These are phyloP conservation scores for Xerophyta viscosa DNA, from an alignment of 106 monocot species.

Conservation along the genomic window DNA sequence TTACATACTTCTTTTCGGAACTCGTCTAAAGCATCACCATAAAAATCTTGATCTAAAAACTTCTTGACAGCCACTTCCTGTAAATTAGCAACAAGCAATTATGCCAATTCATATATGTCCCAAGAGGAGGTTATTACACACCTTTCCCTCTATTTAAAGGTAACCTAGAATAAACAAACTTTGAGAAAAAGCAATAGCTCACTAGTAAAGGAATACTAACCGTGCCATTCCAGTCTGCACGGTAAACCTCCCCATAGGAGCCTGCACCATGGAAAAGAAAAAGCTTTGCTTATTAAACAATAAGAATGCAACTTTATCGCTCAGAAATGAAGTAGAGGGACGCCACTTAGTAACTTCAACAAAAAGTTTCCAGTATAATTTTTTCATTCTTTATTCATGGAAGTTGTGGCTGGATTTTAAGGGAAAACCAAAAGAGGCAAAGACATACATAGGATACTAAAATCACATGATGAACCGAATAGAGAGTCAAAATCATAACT, in stretches of 20 bases:
- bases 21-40: slow-evolving; percentile 95
- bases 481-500: no score
- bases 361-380: no score
- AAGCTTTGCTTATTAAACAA: slow-evolving; percentile 8
- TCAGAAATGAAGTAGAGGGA: no score
- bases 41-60: slow-evolving; percentile 94
- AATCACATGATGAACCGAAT: no score
- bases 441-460: no score
- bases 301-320: no score
- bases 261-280: slow-evolving; percentile 34
- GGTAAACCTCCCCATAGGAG: slow-evolving; percentile 99
- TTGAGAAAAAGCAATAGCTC: background rate
- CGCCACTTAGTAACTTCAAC: no score
- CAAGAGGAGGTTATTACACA: background rate
- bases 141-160: no score
- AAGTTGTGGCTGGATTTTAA: no score
- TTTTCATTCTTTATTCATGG: no score
- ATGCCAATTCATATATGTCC: background rate
- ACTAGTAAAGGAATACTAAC: slow-evolving; percentile 37
- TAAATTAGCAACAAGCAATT: slow-evolving; percentile 10
- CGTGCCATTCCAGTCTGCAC: slow-evolving; percentile 96
- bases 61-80: slow-evolving; percentile 99
- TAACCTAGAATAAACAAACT: no score
- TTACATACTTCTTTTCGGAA: slow-evolving; percentile 82
- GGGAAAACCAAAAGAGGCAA: no score